Conservation (phyloP, 805 yeast genomes). For the Zygosaccharomyces kombuchaensis region DNA sequence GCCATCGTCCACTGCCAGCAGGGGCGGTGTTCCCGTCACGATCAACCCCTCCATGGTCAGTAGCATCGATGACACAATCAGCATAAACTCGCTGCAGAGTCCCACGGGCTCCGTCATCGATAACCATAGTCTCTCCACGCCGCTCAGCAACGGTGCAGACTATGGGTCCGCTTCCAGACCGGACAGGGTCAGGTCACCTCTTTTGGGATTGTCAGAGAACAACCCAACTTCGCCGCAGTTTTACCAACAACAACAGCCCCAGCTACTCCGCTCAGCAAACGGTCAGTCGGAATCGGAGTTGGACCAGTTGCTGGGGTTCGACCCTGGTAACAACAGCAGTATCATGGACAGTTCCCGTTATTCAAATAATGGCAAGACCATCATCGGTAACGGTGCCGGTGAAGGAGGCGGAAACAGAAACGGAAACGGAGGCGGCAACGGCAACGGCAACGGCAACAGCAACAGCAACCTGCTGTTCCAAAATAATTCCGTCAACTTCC, state of each 20-base stretch:
- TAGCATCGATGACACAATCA: conserved; percentile 16
- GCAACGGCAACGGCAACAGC: neutral
- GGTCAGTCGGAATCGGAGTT: conserved; percentile 12
- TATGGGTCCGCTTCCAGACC: conserved; percentile 5
- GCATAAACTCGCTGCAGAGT: conserved; percentile 14
- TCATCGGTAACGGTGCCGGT: neutral
- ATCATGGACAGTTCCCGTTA: neutral
- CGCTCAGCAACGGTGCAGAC: conserved; percentile 5
- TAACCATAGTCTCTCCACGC: conserved; percentile 1
- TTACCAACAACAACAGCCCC: conserved; percentile 4
- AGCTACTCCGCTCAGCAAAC: conserved; percentile 1
- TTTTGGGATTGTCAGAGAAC: conserved; percentile 4
- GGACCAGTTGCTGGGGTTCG: conserved; percentile 10
- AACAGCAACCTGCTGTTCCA: conserved; percentile 10
- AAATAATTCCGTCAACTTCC: conserved; percentile 3
- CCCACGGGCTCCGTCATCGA: conserved; percentile 14
- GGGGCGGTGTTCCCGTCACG: conserved; percentile 11
- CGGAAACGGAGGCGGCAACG: neutral
- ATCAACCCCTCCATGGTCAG: conserved; percentile 19
- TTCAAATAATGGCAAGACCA: neutral
- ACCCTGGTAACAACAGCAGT: neutral
- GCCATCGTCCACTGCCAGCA: conserved; percentile 6
- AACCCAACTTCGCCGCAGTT: conserved; percentile 4
- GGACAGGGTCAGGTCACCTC: conserved; percentile 11
- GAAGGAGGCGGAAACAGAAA: neutral